Conservation (phyloP, 2,329 filamentous ascomycete species). For the Fonsecaea pedrosoi region DNA sequence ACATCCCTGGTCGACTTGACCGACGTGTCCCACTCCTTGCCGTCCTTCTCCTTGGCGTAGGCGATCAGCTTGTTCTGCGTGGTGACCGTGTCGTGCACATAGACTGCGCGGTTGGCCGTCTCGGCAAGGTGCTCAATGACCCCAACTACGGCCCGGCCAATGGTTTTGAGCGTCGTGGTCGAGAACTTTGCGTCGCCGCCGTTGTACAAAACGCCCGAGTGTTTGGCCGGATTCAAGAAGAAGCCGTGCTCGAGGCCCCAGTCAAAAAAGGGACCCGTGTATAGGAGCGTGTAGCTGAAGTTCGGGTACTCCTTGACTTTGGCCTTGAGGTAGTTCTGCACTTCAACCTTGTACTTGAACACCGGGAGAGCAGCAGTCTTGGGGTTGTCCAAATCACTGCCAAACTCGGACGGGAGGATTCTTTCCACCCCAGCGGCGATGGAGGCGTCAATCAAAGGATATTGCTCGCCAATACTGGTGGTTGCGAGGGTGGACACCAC, state of each 20-base stretch:
- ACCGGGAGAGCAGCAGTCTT: conserved; percentile 42
- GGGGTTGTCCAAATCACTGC: conserved; percentile 43
- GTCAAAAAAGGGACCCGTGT: conserved; percentile 47
- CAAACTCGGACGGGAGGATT: conserved; percentile 48
- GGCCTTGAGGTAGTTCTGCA: conserved; percentile 42
- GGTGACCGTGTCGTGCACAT: conserved; percentile 52
- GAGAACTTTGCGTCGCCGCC: conserved; percentile 59
- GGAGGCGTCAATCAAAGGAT: conserved; percentile 44
- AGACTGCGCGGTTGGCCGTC: conserved; percentile 60
- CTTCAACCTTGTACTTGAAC: conserved; percentile 44
- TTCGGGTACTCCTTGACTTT: conserved; percentile 30
- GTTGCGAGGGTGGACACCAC: conserved; percentile 40
- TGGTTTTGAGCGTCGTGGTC: conserved; percentile 54
- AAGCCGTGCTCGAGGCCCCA: conserved; percentile 48
- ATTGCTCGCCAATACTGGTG: conserved; percentile 23
- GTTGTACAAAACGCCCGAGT: conserved; percentile 56
- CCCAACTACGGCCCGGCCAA: conserved; percentile 59
- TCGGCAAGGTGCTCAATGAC: conserved; percentile 58
- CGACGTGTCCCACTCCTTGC: conserved; percentile 35
- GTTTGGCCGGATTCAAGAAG: conserved; percentile 53
- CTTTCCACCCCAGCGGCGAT: conserved; percentile 43
- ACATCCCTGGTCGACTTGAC: conserved; percentile 25
- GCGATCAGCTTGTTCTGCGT: conserved; percentile 54
- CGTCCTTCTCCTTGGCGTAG: conserved; percentile 45
- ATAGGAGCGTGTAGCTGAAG: conserved; percentile 46